Base-by-base conservation (phyloP, 2,329 filamentous ascomycete genomes). In the Albophoma yamanashiensis region DNA sequence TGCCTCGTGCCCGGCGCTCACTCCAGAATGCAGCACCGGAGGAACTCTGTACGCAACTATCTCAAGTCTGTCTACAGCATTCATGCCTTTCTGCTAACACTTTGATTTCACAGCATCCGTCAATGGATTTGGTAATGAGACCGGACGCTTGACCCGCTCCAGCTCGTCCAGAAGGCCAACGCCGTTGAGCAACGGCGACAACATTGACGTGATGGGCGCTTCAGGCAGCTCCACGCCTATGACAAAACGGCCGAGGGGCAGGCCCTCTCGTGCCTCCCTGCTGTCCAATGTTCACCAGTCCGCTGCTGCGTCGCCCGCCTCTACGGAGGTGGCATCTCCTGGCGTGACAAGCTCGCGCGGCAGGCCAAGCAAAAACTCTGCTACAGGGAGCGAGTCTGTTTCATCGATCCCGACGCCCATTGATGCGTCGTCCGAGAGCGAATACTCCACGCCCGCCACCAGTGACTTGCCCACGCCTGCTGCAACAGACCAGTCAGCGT, bases 381-480 rank as follows among this genome's bases (percentile, higher is more conserved):
- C 59, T 14, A 38, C 65, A 7, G 62, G 63, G 31, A 72, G 67
- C 55, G 69, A 69, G 42, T 70, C 73, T 8, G 65, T 66, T 8
- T 75, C 72, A 20, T 73, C 73, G 5, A 67, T 64, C 0, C 68
- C 67, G 47, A 73, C 73, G 4, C 67, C 72, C 25, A 47, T 64
- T 4, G 70, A 69, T 11, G 63, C 58, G 4, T 68, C 70, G 14
- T 70, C 73, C 1, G 73, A 71, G 31, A 70, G 67, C 39, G 71
- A 67, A 11, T 69, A 69, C 53, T 74, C 71, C 8, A 76, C 74
- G 3, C 71, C 73, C 20, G 73, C 68, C 6, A 75, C 73, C 1
- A 76, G 73, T 64, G 71, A 71, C 56, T 58, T 74, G 7, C 69
- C 71, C 7, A 75, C 74, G 9, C 74, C 74, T 2, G 62, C 66